Conservation (phyloP, 306 rosid species). For the Prunus mongolica region DNA sequence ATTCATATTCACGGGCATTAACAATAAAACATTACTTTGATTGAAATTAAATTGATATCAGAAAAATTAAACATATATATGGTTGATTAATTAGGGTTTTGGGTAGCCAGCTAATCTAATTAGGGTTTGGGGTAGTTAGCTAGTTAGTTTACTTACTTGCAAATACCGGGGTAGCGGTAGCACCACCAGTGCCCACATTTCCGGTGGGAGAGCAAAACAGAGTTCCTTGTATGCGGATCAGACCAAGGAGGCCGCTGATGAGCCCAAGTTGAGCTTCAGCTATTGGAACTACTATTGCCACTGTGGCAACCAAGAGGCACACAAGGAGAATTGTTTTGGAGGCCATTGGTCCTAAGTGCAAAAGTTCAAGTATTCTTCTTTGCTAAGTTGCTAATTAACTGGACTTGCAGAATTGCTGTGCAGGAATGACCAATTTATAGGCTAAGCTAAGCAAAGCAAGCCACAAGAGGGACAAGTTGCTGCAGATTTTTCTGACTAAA, state of each 20-base stretch:
- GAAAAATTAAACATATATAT: neutral
- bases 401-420: neutral
- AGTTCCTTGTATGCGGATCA: constrained; percentile 27
- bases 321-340: neutral
- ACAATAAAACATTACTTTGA: no score
- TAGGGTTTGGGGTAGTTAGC: neutral
- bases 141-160: constrained; percentile 16
- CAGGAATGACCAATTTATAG: neutral
- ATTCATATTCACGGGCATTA: no score
- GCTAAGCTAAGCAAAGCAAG: neutral
- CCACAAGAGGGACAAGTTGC: neutral
- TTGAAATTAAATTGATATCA: no score
- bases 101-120: neutral
- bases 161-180: constrained; percentile 24
- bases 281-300: neutral
- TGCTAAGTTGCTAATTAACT: neutral
- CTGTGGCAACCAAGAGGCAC: constrained; percentile 2
- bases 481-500: neutral
- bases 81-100: neutral
- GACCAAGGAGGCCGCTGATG: neutral
- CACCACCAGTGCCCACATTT: constrained; percentile 17
- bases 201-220: constrained; percentile 24
- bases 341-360: constrained; percentile 3
- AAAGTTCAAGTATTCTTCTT: neutral
- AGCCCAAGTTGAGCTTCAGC: constrained; percentile 19